Evolutionary conservation across 116 monocot species (phyloP).

Genomic region (Trichopus zeylanicus): DNA sequence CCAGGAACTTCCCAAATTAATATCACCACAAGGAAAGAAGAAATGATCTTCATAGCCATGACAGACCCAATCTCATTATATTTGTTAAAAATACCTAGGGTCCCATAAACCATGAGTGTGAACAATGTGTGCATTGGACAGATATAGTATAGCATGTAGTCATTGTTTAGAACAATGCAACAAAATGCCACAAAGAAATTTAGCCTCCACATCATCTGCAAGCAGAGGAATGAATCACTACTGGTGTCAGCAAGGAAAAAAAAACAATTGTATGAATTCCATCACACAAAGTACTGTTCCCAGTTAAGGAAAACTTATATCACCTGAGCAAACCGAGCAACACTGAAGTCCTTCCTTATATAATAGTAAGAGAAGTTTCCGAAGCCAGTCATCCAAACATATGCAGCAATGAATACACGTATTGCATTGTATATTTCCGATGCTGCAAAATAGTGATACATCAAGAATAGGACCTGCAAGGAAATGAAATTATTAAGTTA

Average conservation of each 20-base stretch:
- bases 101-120: slow-evolving; percentile 91
- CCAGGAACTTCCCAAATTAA: slow-evolving; percentile 96
- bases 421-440: slow-evolving; percentile 97
- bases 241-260: background rate
- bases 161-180: slow-evolving; percentile 93
- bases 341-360: slow-evolving; percentile 86
- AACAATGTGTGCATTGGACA: slow-evolving; percentile 98
- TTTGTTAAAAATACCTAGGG: slow-evolving; percentile 87
- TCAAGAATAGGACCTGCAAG: slow-evolving; percentile 82
- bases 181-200: slow-evolving; percentile 88
- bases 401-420: slow-evolving; percentile 93
- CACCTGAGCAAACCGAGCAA: slow-evolving; percentile 95
- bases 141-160: slow-evolving; percentile 96
- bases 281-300: background rate
- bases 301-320: background rate
- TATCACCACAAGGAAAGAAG: slow-evolving; percentile 72
- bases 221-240: background rate
- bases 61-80: slow-evolving; percentile 86
- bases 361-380: slow-evolving; percentile 99
- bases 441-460: slow-evolving; percentile 99
- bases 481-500: background rate
- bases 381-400: slow-evolving; percentile 99
- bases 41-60: slow-evolving; percentile 65
- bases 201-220: slow-evolving; percentile 99
- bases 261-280: background rate